A percentile compares a stretch with the other conserved stretches of the same genome.
phyloP scores from a whole-genome alignment of 176 grass and related monocot species.

The Miscanthus lutarioriparius region DNA sequence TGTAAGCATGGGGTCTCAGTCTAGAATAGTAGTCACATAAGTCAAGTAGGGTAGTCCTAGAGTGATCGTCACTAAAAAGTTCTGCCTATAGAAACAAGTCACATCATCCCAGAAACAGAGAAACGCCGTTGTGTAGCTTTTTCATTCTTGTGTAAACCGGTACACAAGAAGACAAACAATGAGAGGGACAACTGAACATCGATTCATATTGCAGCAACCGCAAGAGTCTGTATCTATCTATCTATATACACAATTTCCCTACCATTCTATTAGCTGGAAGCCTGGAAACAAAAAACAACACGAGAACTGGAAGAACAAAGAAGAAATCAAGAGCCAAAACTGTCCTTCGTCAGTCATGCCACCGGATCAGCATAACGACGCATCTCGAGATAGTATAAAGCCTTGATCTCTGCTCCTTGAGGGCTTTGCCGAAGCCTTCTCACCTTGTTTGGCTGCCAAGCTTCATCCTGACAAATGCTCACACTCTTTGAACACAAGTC shows the following conservation, averaged over 20 bases:
- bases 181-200: not conserved
- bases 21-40: too few species aligned
- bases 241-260: constrained; percentile 12
- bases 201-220: not conserved
- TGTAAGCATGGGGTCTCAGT: too few species aligned
- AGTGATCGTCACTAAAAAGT: not conserved
- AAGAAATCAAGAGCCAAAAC: not conserved
- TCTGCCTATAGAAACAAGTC: not conserved
- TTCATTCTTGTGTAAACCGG: not conserved
- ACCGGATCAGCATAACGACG: constrained; percentile 53
- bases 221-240: too few species aligned
- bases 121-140: not conserved
- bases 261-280: constrained; percentile 17
- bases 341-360: constrained; percentile 41
- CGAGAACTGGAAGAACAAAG: not conserved
- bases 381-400: constrained; percentile 49
- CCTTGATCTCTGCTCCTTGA: constrained; percentile 52
- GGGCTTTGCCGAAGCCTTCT: constrained; percentile 37
- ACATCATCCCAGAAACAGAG: not conserved
- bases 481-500: not conserved
- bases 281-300: not conserved
- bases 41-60: too few species aligned
- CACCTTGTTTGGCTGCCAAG: constrained; percentile 27
- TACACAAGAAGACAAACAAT: not conserved
- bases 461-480: constrained; percentile 32